Conservation (phyloP, 1,284 basidiomycete species). For the Fistulina hepatica region DNA sequence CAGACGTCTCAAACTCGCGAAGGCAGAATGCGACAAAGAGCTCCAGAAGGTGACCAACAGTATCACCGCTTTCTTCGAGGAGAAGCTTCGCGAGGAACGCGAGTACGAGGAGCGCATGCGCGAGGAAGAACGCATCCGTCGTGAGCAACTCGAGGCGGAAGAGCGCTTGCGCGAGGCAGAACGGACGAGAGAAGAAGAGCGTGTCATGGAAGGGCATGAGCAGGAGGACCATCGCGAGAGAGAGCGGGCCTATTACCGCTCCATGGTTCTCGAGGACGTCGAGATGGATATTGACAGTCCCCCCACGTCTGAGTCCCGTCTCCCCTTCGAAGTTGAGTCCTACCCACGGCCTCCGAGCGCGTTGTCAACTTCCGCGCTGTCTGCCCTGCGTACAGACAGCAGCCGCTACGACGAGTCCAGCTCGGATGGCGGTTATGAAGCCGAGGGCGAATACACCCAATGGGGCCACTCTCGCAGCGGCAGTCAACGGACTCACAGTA, state of each 20-base stretch:
- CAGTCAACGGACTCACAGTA: slow-evolving; percentile 57
- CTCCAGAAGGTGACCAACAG: slow-evolving; percentile 85
- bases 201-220: background rate
- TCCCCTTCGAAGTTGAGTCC: no score
- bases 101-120: slow-evolving; percentile 54
- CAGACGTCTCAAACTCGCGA: slow-evolving; percentile 85
- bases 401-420: slow-evolving; percentile 58
- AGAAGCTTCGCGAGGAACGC: slow-evolving; percentile 64
- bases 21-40: slow-evolving; percentile 93
- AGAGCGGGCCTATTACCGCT: slow-evolving; percentile 38
- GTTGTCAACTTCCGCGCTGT: no score
- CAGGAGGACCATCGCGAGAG: no score
- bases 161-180: background rate
- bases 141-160: background rate
- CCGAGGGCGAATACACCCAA: slow-evolving; percentile 55
- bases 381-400: slow-evolving; percentile 42
- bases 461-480: no score
- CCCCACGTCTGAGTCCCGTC: slow-evolving; percentile 28
- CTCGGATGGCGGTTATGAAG: slow-evolving; percentile 72
- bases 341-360: no score
- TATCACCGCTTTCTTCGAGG: slow-evolving; percentile 91
- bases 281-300: slow-evolving; percentile 26
- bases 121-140: slow-evolving; percentile 24
- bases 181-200: background rate
- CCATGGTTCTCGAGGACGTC: slow-evolving; percentile 40